Conservation (phyloP, 257 asterid species). For the Primulina tabacum region DNA sequence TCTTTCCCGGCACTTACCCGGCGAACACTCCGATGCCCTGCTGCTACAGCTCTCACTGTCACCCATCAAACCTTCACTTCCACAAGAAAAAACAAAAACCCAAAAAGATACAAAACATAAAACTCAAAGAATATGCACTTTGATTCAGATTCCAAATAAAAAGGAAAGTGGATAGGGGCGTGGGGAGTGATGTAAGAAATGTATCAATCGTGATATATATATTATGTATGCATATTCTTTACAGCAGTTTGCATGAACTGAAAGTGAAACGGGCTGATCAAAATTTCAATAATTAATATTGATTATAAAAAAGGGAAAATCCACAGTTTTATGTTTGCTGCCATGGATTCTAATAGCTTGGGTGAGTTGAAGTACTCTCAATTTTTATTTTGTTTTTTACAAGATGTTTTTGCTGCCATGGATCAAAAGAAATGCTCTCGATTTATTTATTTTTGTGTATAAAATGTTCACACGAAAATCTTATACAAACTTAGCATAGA, state of each 20-base stretch:
- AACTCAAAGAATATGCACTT: constrained; percentile 48
- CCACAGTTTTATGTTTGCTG: constrained; percentile 36
- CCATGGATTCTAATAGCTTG: constrained; percentile 51
- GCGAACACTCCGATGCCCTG: no score
- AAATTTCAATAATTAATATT: constrained; percentile 10
- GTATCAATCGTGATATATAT: not conserved
- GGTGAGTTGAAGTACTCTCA: no score
- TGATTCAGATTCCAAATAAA: constrained; percentile 62
- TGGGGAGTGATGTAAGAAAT: constrained; percentile 38
- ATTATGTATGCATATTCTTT: constrained; percentile 1
- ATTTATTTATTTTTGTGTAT: no score
- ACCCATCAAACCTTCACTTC: not conserved
- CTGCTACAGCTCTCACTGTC: no score
- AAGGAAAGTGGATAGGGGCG: constrained; percentile 33
- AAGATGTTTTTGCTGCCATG: constrained; percentile 7
- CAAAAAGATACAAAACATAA: constrained; percentile 9
- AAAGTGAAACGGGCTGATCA: constrained; percentile 9
- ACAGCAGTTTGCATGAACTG: constrained; percentile 45
- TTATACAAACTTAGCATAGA: no score
- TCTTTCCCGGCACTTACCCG: no score
- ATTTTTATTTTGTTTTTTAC: no score
- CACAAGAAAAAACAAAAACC: constrained; percentile 8
- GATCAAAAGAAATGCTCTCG: no score
- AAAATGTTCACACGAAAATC: no score
- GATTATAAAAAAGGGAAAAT: constrained; percentile 5